Conservation (phyloP, 2,329 filamentous ascomycete species). For the Fusarium cicatricum region DNA sequence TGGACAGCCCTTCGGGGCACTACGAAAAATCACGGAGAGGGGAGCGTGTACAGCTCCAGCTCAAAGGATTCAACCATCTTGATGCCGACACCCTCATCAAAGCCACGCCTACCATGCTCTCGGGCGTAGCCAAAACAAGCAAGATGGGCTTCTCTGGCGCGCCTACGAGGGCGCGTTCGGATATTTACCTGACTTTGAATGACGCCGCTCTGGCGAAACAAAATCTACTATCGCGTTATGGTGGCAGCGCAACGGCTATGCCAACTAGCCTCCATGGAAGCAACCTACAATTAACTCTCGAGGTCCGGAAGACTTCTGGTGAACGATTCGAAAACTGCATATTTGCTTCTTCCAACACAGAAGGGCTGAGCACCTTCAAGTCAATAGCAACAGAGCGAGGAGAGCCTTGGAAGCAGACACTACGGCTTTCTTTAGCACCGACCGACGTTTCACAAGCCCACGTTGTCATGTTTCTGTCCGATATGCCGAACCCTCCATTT, state of each 20-base stretch:
- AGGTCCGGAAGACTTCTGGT: slow-evolving; percentile 81
- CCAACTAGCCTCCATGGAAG: slow-evolving; percentile 68
- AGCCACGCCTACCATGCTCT: slow-evolving; percentile 85
- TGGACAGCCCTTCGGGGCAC: slow-evolving; percentile 75
- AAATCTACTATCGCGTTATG: slow-evolving; percentile 70
- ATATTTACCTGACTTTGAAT: slow-evolving; percentile 91
- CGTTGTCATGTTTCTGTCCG: slow-evolving; percentile 87
- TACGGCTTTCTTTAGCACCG: slow-evolving; percentile 80
- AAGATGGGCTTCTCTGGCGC: slow-evolving; percentile 96
- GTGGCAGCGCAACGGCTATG: slow-evolving; percentile 78
- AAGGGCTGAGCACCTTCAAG: slow-evolving; percentile 84
- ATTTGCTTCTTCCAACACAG: slow-evolving; percentile 82
- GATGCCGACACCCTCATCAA: slow-evolving; percentile 85
- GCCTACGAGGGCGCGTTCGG: slow-evolving; percentile 85
- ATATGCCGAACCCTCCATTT: slow-evolving; percentile 87
- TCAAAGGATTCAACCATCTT: slow-evolving; percentile 78
- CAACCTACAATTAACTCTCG: slow-evolving; percentile 87
- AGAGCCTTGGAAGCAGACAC: slow-evolving; percentile 86
- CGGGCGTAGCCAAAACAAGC: slow-evolving; percentile 80
- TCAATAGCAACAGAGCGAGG: slow-evolving; percentile 82
- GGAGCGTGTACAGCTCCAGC: slow-evolving; percentile 80
- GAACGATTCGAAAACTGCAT: slow-evolving; percentile 90
- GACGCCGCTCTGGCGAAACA: slow-evolving; percentile 82
- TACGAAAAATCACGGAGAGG: slow-evolving; percentile 77
- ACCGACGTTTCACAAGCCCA: slow-evolving; percentile 85